Evolutionary conservation across 768 basidiomycete genomes (phyloP), one percentile per base, ranked within the genome.

Genomic region (Asterophora lycoperdoides): DNA sequence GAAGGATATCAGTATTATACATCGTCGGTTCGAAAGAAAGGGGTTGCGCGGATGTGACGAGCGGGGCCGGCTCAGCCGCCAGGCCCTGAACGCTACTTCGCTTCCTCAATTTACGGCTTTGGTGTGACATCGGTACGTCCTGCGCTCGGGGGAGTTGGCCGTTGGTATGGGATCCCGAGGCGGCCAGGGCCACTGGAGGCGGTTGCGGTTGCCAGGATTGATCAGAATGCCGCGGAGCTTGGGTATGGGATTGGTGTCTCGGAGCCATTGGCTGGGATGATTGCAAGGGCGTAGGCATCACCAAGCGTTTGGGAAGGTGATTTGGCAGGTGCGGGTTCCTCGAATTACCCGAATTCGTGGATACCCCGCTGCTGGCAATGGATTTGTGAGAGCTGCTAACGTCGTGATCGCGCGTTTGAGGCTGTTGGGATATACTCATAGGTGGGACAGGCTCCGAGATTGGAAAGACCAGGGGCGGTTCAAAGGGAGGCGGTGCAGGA

Each of bases 241-340:
- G 38, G 14, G 47, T 13, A n/a, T 52, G 60, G 13, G 44, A 28
- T 36, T 60, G 59, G 26, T 52, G 44, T 18, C 56, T 53, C 11
- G 52, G 41, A 19, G 53, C 46, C 33, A 51, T 43, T 11, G 50
- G 54, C 26, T 60, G 50, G 32, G 44, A 64, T 41, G 52, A 65
- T 58, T 81, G 79, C 33, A 89, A 72, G 13, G 82, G 86, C 3
- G 81, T 65, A 39, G 86, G 86, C 86, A 89, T 89, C 36, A 88
- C 79, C 20, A 89, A 78, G 40, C 71, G 77, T 61, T 78, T 84
- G 3, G 86, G 86, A 36, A 81, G 57, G 62, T 81, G 58, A 32
- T 51, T 59, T 68, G 70, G 51, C 54, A 47, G 51, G 15, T 53
- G 56, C 3, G 48, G 41, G 15, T 40, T 52, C 26, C 44, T 55